Base-by-base conservation (phyloP, 805 yeast genomes). In the Pichia deserticola region DNA sequence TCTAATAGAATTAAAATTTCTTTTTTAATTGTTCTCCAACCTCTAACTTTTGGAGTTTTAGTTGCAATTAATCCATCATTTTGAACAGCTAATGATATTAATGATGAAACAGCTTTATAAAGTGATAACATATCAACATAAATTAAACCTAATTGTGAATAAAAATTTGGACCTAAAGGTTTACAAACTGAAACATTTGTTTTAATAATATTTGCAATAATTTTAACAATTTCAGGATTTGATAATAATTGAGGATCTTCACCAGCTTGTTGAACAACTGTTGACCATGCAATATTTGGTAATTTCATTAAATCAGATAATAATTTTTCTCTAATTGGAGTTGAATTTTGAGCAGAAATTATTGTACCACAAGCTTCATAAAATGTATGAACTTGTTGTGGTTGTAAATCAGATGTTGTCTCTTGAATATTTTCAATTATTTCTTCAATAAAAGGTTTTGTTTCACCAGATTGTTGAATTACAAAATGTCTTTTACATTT, bases 291-390 rank as follows among this genome's bases (percentile, higher is more conserved):
- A 70, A 82, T 77, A 67, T 93, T 93, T 40, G 99, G 99, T 54
- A 90, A 70, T 44, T 78, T 76, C 99, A 93, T 93, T 59, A 93
- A 74, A 48, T 88, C 90, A 46, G 74, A 65, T 48, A 89, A 74
- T 48, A 90, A 73, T 52, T 82, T 78, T 52, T 86, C 89, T 66
- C 93, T 82, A 37, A 78, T 75, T 11, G 77, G 79, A 54, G 75
- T 73, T 42, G 82, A 77, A 37, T 84, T 79, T 67, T 92, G 97
- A 11, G 97, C 96, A 47, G 90, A 80, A 36, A 93, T 79, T 49
- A 93, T 92, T 52, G 86, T 81, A 59, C 97, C 97, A 73, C 98
- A 92, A 1, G 99, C 98, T 70, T 87, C 96, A 67, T 93, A 93
- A 64, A 93, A 93, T 2, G 97, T 89, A 66, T 93, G 99, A 30